phyloP scores from a whole-genome alignment of 441 rosid species.

The Hura crepitans region DNA sequence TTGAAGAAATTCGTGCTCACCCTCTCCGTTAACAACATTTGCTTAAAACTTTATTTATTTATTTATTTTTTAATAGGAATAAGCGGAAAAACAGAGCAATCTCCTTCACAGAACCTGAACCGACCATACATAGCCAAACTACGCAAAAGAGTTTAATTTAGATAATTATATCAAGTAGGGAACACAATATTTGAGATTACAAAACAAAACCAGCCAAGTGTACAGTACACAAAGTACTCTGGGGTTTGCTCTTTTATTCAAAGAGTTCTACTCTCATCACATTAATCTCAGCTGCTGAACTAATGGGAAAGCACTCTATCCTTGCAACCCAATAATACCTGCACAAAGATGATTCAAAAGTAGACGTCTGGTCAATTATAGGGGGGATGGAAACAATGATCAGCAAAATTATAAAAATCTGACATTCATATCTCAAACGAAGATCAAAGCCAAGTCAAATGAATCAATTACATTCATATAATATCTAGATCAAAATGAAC shows the following conservation, averaged over 20 bases:
- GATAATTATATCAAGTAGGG: not conserved
- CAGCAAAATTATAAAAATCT: not conserved
- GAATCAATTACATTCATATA: not conserved
- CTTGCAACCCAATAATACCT: not conserved
- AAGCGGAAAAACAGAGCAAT: not conserved
- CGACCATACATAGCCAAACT: not conserved
- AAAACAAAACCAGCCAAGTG: conserved; percentile 20
- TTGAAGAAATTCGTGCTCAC: too few species aligned
- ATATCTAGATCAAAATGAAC: not conserved
- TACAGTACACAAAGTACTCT: conserved; percentile 21
- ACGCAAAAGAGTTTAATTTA: not conserved
- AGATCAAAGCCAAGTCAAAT: not conserved
- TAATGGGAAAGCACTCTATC: not conserved
- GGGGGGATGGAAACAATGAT: not conserved
- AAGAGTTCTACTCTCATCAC: conserved; percentile 1
- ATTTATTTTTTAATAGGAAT: not conserved
- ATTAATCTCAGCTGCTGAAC: not conserved
- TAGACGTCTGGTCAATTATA: too few species aligned
- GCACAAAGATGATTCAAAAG: not conserved
- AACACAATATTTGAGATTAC: not conserved
- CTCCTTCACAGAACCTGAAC: not conserved
- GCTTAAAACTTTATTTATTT: too few species aligned
- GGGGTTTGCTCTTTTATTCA: conserved; percentile 18
- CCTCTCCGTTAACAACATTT: too few species aligned
- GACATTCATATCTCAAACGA: not conserved